Evolutionary conservation across 495 filamentous ascomycete genomes (phyloP), one percentile per base, ranked within the genome.

Genomic region (Xylaria intraflava): DNA sequence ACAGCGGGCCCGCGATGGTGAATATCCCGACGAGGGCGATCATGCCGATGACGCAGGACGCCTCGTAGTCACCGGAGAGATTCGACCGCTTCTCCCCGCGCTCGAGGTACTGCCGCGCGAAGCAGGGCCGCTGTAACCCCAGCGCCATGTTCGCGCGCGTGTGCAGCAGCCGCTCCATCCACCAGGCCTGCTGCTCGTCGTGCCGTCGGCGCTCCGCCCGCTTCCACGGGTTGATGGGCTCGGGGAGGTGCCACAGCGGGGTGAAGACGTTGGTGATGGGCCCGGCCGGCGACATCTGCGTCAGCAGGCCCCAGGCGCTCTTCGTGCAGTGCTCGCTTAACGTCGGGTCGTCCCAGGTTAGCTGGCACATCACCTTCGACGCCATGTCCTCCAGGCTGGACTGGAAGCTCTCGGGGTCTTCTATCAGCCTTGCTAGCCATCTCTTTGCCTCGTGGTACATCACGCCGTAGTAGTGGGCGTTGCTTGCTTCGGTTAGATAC

Each of bases 181-280:
- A 73, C 69, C 69, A 71, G 1, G 55, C 65, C 48, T 67, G 64
- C 49, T 73, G 71, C 30, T 68, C 67, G 23, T 71, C 67, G 50
- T 72, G 68, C 19, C 71, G 64, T 47, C 69, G 69, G 35, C 51
- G 67, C 52, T 73, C 71, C 19, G 67, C 68, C 0, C 26, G 59
- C 46, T 72, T 72, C 71, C 71, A 73, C 6, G 71, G 71, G 49
- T 73, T 73, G 6, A 73, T 49, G 16, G 57, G 30, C 49, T 33
- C 36, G 7, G 70, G 70, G 7, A 73, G 45, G 45, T 73, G 64
- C 71, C 71, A 73, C 0, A 73, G 56, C 2, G 68, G 69, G 2
- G 71, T 71, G 27, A 73, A 14, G 8, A 72, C 65, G 35, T 73
- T 73, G 44, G 69, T 72, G 39, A 73, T 70, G n/a, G 71, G 71